These are phyloP conservation scores for Blumeria graminis DNA, from an alignment of 2,329 filamentous ascomycete genomes.

Conservation along the genomic window DNA sequence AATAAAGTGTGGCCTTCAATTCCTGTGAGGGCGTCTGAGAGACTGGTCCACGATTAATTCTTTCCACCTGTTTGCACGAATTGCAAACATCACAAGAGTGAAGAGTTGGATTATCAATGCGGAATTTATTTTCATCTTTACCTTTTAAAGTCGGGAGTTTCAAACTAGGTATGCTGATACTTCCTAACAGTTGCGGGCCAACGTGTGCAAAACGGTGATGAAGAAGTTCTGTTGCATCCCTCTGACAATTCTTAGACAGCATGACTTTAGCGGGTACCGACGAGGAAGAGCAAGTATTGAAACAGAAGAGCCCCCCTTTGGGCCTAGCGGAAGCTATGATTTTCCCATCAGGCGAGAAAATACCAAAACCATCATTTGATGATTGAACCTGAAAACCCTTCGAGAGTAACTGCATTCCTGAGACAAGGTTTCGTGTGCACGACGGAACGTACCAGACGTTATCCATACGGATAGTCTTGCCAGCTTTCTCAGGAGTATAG, in stretches of 20 bases:
- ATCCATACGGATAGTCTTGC: background rate
- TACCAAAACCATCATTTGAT: background rate
- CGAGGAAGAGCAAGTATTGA: background rate
- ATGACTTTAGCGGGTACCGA: background rate
- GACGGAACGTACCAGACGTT: background rate
- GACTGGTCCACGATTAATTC: background rate
- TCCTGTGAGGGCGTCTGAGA: background rate
- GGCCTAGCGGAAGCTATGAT: background rate
- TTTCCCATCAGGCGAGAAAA: background rate
- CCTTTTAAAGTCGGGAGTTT: background rate
- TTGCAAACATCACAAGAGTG: background rate
- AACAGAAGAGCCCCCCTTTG: background rate
- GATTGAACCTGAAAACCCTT: background rate
- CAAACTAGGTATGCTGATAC: background rate
- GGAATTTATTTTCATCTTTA: background rate
- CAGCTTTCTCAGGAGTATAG: background rate
- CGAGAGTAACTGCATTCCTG: background rate
- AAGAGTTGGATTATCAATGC: background rate
- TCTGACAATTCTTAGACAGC: background rate
- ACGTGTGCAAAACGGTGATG: background rate
- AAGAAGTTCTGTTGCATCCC: background rate
- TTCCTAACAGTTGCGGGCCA: background rate
- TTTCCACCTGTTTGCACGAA: background rate
- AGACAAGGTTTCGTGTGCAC: background rate
- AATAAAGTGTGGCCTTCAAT: background rate